phyloP scores from a whole-genome alignment of 768 basidiomycete genomes.

The Termitomyces sp. region DNA sequence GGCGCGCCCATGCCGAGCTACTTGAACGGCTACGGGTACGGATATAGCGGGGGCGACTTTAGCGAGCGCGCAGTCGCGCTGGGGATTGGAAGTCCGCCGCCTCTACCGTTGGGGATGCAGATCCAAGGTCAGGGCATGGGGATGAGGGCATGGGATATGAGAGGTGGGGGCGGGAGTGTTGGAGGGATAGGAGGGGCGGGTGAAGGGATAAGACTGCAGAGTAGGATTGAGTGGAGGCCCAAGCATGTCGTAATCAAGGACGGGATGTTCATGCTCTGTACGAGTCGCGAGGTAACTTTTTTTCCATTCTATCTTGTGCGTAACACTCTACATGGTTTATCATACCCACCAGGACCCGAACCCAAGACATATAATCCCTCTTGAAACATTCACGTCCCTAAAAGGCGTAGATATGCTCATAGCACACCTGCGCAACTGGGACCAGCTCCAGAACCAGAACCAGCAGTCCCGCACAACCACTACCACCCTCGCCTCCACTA shows the following conservation, averaged over 20 bases:
- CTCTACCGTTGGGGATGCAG: neutral
- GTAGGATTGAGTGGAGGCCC: slow-evolving; percentile 49
- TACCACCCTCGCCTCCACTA: neutral
- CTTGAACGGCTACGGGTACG: slow-evolving; percentile 9
- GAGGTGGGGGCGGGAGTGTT: neutral
- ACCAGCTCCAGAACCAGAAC: neutral
- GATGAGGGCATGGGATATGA: neutral
- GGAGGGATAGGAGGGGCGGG: neutral
- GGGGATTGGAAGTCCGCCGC: slow-evolving; percentile 9
- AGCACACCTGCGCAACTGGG: neutral
- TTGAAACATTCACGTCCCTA: slow-evolving; percentile 35
- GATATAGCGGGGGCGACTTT: neutral
- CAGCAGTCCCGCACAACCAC: neutral
- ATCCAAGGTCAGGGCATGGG: slow-evolving; percentile 1
- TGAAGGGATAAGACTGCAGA: neutral
- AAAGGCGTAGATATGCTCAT: slow-evolving; percentile 38
- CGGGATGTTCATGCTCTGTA: slow-evolving; percentile 49
- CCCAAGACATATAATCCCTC: slow-evolving; percentile 32
- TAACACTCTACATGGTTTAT: neutral
- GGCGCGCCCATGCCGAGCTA: slow-evolving; percentile 6
- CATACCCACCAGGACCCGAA: slow-evolving; percentile 25
- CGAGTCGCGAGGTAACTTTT: slow-evolving; percentile 38
- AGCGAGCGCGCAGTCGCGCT: slow-evolving; percentile 1
- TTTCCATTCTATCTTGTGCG: neutral
- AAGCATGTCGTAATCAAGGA: slow-evolving; percentile 59